Conservation (phyloP, 179 eudicot genomes). For the Pouteria campechiana region DNA sequence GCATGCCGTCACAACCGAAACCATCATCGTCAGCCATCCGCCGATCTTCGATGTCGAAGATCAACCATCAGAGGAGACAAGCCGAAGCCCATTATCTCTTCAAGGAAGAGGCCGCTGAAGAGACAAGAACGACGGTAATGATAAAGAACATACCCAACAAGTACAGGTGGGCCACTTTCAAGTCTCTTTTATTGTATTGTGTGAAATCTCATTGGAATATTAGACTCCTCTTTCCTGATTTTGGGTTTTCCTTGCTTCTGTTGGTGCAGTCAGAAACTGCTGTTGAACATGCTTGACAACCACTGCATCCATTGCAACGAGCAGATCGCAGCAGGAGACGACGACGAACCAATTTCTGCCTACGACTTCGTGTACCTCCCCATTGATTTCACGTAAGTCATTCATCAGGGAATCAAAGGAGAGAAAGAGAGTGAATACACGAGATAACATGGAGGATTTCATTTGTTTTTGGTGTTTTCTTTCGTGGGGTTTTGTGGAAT, state of each 20-base stretch:
- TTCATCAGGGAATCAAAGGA: too few relatives aligned
- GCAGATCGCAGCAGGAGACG: slow-evolving; percentile 30
- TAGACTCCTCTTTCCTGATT: background rate
- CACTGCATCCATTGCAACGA: slow-evolving; percentile 96
- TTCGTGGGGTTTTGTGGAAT: too few relatives aligned
- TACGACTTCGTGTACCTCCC: slow-evolving; percentile 96
- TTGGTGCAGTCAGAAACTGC: slow-evolving; percentile 69
- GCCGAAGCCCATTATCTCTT: too few relatives aligned
- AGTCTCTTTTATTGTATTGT: background rate
- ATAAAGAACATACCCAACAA: slow-evolving; percentile 97
- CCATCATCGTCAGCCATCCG: too few relatives aligned
- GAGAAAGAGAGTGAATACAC: too few relatives aligned
- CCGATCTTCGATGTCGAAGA: too few relatives aligned
- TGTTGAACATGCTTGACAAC: slow-evolving; percentile 94
- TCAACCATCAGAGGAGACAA: too few relatives aligned
- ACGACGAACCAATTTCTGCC: slow-evolving; percentile 58
- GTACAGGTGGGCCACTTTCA: slow-evolving; percentile 48
- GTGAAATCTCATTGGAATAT: background rate
- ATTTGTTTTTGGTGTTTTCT: background rate
- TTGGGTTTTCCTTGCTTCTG: slow-evolving; percentile 1
- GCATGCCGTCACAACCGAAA: too few relatives aligned
- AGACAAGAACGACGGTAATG: slow-evolving; percentile 87
- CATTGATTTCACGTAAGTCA: slow-evolving; percentile 77
- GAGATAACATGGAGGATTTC: too few relatives aligned
- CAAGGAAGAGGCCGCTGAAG: slow-evolving; percentile 86